phyloP scores from a whole-genome alignment of 139 green algal genomes.

The Chlorella sp. region DNA sequence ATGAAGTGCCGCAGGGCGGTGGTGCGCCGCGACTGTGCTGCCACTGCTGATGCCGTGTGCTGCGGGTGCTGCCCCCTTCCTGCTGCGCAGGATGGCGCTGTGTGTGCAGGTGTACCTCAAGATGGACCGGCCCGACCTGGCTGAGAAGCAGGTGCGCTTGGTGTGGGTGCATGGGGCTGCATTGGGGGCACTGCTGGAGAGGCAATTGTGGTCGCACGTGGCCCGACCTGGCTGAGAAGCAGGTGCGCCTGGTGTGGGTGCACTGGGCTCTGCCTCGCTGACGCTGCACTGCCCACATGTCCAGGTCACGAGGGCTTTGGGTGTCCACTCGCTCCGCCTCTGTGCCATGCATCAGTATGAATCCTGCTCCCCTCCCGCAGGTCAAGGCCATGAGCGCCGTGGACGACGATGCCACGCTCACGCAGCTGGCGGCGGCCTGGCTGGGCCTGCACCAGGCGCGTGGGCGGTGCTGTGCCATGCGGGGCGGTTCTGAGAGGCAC shows the following conservation, averaged over 20 bases:
- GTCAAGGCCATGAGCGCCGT: conserved; percentile 82
- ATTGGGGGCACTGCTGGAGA: no score
- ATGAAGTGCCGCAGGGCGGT: no score
- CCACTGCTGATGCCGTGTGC: no score
- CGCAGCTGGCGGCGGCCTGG: conserved; percentile 96
- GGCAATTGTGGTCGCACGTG: no score
- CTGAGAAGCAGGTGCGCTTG: conserved; percentile 77
- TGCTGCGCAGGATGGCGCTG: conserved; percentile 65
- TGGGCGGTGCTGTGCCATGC: conserved; percentile 49
- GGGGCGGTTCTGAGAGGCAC: no score
- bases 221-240: conserved; percentile 91
- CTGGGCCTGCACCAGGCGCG: conserved; percentile 85
- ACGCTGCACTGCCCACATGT: no score
- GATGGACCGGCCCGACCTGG: conserved; percentile 93
- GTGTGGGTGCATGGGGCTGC: not conserved
- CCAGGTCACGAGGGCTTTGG: no score
- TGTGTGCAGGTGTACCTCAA: conserved; percentile 88
- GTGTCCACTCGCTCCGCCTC: no score
- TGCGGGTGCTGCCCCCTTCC: not conserved
- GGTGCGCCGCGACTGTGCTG: not conserved
- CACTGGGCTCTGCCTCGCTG: no score
- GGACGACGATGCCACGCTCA: conserved; percentile 97
- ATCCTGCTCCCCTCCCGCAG: no score
- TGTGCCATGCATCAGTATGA: no score
- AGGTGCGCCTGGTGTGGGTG: conserved; percentile 18